A percentile compares a stretch with the other conserved stretches of the same genome.
phyloP scores from a whole-genome alignment of 2,329 filamentous ascomycete species.

The Epichloe amarillans region DNA sequence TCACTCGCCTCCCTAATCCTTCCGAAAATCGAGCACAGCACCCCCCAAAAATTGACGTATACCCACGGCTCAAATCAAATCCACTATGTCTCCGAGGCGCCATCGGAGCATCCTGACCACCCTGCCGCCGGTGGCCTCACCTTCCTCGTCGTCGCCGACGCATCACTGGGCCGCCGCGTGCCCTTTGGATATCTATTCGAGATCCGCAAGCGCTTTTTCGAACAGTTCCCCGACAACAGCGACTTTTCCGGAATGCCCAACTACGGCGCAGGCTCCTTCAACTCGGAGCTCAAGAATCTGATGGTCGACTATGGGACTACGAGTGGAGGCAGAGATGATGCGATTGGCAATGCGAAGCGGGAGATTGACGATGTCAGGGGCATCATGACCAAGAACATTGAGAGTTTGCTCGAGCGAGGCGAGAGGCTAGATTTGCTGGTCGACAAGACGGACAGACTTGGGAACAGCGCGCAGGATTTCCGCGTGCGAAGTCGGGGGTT shows the following conservation, averaged over 20 bases:
- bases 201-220: constrained; percentile 77
- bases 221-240: constrained; percentile 50
- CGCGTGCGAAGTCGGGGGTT: constrained; percentile 73
- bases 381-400: constrained; percentile 94
- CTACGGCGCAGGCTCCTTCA: constrained; percentile 85
- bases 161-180: constrained; percentile 70
- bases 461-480: constrained; percentile 81
- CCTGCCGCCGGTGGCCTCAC: constrained; percentile 68
- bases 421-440: constrained; percentile 90
- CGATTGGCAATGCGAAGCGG: constrained; percentile 66
- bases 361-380: constrained; percentile 89
- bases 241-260: constrained; percentile 70
- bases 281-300: constrained; percentile 58
- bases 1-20: constrained; percentile 88
- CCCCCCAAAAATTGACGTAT: constrained; percentile 80
- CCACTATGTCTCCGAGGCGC: constrained; percentile 84
- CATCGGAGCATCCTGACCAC: constrained; percentile 46
- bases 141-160: constrained; percentile 79
- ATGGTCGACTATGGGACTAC: constrained; percentile 80
- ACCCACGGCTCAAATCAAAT: constrained; percentile 86
- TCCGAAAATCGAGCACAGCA: constrained; percentile 77
- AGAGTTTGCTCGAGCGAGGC: constrained; percentile 74
- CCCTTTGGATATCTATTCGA: constrained; percentile 88
- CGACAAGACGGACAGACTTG: constrained; percentile 89
- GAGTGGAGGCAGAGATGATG: constrained; percentile 61